A percentile compares a stretch with the other conserved stretches of the same genome.
These are phyloP conservation scores for Ceratocystis papillata DNA, from an alignment of 2,329 filamentous ascomycete genomes.

Conservation along the genomic window DNA sequence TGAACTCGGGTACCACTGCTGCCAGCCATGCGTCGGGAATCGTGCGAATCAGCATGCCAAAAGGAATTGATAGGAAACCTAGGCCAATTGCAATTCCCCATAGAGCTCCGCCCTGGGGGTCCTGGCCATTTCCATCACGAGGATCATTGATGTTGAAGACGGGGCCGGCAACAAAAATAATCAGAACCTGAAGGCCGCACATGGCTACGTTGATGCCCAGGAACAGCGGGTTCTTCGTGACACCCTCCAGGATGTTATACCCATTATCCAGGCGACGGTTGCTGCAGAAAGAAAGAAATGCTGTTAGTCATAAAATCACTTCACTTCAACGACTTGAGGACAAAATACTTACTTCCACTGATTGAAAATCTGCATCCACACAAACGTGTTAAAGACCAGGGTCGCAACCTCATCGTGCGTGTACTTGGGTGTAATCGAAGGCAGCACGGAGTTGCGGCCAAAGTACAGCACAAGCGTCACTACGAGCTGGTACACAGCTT, in stretches of 20 bases:
- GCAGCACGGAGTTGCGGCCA: constrained; percentile 33
- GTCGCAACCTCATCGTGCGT: constrained; percentile 52
- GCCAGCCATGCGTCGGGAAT: constrained; percentile 62
- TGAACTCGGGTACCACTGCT: constrained; percentile 41
- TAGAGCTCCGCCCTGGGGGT: constrained; percentile 56
- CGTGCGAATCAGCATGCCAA: constrained; percentile 69
- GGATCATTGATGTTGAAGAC: constrained; percentile 57
- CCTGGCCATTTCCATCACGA: constrained; percentile 31
- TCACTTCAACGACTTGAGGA: not conserved
- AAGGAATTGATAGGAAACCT: constrained; percentile 71
- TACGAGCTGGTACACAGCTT: constrained; percentile 78
- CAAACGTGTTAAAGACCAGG: constrained; percentile 93
- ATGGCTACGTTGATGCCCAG: constrained; percentile 75
- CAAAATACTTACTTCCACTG: constrained; percentile 66
- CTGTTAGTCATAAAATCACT: not conserved
- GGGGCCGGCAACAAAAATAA: constrained; percentile 72
- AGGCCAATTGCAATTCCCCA: constrained; percentile 84
- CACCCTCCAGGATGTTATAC: constrained; percentile 90
- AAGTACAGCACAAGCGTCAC: constrained; percentile 76
- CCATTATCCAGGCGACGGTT: constrained; percentile 89
- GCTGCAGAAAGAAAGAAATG: constrained; percentile 32
- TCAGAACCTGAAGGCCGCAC: constrained; percentile 79
- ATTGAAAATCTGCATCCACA: constrained; percentile 99
- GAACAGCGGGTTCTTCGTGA: constrained; percentile 80
- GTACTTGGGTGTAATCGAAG: constrained; percentile 19